phyloP scores from a whole-genome alignment of 768 basidiomycete genomes.

The Leccinum imitatum region DNA sequence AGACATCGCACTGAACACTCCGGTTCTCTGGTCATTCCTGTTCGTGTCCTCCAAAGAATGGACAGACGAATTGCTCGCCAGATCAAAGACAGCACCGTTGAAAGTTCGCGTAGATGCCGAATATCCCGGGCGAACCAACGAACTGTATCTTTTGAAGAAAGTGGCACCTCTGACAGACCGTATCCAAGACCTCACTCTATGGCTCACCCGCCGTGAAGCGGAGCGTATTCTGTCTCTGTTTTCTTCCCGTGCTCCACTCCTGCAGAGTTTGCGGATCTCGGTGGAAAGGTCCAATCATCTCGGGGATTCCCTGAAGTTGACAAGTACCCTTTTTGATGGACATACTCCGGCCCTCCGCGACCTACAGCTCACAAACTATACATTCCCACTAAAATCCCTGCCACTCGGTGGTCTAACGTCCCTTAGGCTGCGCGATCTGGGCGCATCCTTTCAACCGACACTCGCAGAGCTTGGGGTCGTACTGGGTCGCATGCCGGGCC shows the following conservation, averaged over 20 bases:
- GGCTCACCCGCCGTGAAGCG: conserved; percentile 15
- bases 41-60: conserved; percentile 35
- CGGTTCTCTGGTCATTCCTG: conserved; percentile 41
- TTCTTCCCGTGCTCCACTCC: conserved; percentile 30
- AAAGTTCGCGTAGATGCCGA: conserved; percentile 24
- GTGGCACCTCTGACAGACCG: conserved; percentile 35
- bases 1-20: conserved; percentile 39
- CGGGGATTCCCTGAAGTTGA: conserved; percentile 21
- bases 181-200: conserved; percentile 34
- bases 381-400: conserved; percentile 37
- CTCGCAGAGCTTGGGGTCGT: conserved; percentile 33
- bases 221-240: conserved; percentile 28
- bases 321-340: conserved; percentile 30
- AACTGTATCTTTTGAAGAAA: conserved; percentile 31
- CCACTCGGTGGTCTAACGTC: conserved; percentile 37
- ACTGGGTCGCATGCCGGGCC: conserved; percentile 35
- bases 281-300: conserved; percentile 20
- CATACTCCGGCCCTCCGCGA: conserved; percentile 35
- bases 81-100: conserved; percentile 43
- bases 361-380: conserved; percentile 37
- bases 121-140: conserved; percentile 27
- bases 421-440: conserved; percentile 35
- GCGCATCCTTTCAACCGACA: conserved; percentile 28
- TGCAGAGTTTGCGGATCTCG: conserved; percentile 31
- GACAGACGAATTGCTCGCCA: conserved; percentile 43